These are phyloP conservation scores for Pyricularia grisea DNA, from an alignment of 2,329 filamentous ascomycete species.

Conservation along the genomic window DNA sequence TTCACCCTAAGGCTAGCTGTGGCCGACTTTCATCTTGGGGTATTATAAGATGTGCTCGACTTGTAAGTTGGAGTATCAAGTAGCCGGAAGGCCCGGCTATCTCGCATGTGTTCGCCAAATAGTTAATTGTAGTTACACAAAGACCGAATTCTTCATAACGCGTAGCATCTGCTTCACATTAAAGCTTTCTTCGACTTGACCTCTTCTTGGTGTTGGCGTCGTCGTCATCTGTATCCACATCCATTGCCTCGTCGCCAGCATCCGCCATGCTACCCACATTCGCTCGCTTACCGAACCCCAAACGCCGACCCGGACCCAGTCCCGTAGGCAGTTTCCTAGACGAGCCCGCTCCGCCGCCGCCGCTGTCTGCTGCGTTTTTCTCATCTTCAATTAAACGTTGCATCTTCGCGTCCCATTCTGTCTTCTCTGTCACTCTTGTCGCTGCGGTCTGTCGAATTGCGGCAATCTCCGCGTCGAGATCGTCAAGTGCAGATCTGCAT, in stretches of 20 bases:
- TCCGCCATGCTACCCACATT: constrained; percentile 1
- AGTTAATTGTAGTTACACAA: not conserved
- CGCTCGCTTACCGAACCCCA: constrained; percentile 23
- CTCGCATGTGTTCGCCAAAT: not conserved
- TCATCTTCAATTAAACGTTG: constrained; percentile 39
- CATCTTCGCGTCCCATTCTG: constrained; percentile 35
- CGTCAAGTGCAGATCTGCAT: constrained; percentile 63
- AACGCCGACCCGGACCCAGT: constrained; percentile 12
- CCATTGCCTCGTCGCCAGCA: constrained; percentile 27
- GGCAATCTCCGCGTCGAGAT: constrained; percentile 67
- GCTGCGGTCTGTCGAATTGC: constrained; percentile 52
- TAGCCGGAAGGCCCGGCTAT: not conserved
- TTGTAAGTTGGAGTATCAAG: not conserved
- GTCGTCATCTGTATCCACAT: constrained; percentile 42
- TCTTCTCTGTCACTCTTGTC: constrained; percentile 39
- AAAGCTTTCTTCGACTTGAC: constrained; percentile 45
- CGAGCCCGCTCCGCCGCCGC: constrained; percentile 10
- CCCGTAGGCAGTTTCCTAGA: constrained; percentile 14
- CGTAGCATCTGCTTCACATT: constrained; percentile 8
- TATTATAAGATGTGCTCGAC: not conserved
- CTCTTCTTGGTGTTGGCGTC: constrained; percentile 35
- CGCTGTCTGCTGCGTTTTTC: constrained; percentile 15
- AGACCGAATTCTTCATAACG: not conserved
- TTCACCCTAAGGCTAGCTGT: not conserved
- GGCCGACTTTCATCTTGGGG: not conserved